These are phyloP conservation scores for Debaryomyces hansenii DNA, from an alignment of 805 yeast species.

Conservation along the genomic window DNA sequence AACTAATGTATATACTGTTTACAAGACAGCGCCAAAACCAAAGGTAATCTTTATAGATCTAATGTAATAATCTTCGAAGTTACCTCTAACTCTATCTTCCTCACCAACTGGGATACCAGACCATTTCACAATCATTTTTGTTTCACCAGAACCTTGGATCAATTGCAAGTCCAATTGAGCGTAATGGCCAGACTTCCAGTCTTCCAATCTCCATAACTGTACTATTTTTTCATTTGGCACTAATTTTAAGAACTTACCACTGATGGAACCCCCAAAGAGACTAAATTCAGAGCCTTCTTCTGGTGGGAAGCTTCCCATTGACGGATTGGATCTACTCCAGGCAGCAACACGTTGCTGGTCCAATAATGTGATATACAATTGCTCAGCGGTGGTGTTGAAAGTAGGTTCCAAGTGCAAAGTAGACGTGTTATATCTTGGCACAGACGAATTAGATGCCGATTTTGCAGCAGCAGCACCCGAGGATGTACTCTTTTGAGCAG, in stretches of 20 bases:
- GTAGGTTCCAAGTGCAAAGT: slow-evolving; percentile 72
- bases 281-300: slow-evolving; percentile 61
- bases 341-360: slow-evolving; percentile 80
- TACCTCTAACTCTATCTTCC: slow-evolving; percentile 80
- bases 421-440: slow-evolving; percentile 77
- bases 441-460: slow-evolving; percentile 16
- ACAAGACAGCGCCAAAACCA: slow-evolving; percentile 93
- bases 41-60: slow-evolving; percentile 87
- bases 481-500: slow-evolving; percentile 9
- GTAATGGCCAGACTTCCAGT: slow-evolving; percentile 85
- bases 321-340: slow-evolving; percentile 81
- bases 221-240: slow-evolving; percentile 59
- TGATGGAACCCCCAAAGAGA: slow-evolving; percentile 84
- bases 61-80: slow-evolving; percentile 87
- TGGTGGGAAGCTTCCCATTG: slow-evolving; percentile 48
- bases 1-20: slow-evolving; percentile 6
- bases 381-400: slow-evolving; percentile 87
- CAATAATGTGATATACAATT: slow-evolving; percentile 72
- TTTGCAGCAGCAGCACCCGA: slow-evolving; percentile 11
- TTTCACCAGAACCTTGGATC: slow-evolving; percentile 80
- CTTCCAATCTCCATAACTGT: slow-evolving; percentile 82
- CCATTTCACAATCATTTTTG: slow-evolving; percentile 75
- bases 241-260: slow-evolving; percentile 65
- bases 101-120: slow-evolving; percentile 94
- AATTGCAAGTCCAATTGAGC: slow-evolving; percentile 68